Percentiles rank a stretch among this genome's conserved stretches.
phyloP scores from a whole-genome alignment of 2,329 filamentous ascomycete species.

The Hirsutella minnesotensis region DNA sequence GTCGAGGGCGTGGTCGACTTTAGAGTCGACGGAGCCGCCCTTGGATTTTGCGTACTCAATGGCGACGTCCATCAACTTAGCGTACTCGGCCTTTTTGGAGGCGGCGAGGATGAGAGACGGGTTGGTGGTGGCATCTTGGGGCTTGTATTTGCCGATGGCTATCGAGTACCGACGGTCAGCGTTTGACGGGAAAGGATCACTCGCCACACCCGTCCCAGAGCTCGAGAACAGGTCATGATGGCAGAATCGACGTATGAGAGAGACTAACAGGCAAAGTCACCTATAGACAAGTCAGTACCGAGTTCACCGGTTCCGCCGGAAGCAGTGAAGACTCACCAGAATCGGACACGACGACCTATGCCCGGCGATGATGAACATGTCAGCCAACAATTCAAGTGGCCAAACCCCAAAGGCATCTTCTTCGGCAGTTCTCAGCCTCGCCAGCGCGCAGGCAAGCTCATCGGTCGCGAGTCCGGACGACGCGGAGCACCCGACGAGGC shows the following conservation, averaged over 20 bases:
- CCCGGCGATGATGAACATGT: conserved; percentile 8
- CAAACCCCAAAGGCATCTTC: too few species aligned
- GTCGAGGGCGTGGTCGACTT: conserved; percentile 88
- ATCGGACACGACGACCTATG: conserved; percentile 86
- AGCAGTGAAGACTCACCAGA: conserved; percentile 56
- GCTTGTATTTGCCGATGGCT: conserved; percentile 99
- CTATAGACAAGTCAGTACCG: conserved; percentile 28
- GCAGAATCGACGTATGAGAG: conserved; percentile 1
- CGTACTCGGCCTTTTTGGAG: conserved; percentile 96
- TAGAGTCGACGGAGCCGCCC: conserved; percentile 56
- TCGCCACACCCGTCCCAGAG: neutral
- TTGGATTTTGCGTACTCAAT: conserved; percentile 75
- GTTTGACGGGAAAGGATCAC: conserved; percentile 1
- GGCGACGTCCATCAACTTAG: conserved; percentile 77
- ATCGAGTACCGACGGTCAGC: conserved; percentile 18
- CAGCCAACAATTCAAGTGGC: conserved; percentile 9
- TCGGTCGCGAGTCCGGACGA: neutral
- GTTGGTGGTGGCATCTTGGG: conserved; percentile 99
- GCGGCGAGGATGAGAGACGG: conserved; percentile 96
- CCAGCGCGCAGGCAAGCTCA: too few species aligned
- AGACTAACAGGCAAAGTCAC: conserved; percentile 67
- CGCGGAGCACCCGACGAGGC: neutral
- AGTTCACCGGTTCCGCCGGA: neutral
- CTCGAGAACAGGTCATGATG: neutral
- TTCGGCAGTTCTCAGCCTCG: too few species aligned